These are phyloP conservation scores for Chlorella sorokiniana DNA, from an alignment of 139 green algal species.

Conservation along the genomic window DNA sequence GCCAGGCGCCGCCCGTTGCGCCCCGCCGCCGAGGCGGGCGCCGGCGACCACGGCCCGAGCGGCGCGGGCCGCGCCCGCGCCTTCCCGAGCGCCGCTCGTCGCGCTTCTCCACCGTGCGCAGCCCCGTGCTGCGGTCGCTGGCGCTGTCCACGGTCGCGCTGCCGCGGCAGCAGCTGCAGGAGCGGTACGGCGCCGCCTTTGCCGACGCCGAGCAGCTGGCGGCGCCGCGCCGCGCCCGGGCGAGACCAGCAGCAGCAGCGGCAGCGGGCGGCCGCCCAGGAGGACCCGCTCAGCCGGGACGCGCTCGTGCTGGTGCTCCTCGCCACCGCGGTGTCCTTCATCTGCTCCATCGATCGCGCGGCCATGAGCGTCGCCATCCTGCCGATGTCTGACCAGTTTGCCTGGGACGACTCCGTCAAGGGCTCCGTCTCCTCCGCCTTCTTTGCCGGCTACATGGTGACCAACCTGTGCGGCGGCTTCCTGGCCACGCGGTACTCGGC, in stretches of 20 bases:
- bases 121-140: conserved; percentile 8
- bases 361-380: conserved; percentile 80
- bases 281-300: not conserved
- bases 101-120: not conserved
- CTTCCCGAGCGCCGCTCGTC: not conserved
- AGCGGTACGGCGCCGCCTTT: not conserved
- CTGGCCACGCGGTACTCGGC: conserved; percentile 52
- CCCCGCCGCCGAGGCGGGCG: not conserved
- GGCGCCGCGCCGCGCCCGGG: too few species aligned
- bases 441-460: conserved; percentile 75
- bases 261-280: not conserved
- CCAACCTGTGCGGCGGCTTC: conserved; percentile 66
- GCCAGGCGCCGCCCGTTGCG: too few species aligned
- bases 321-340: conserved; percentile 55
- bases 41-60: not conserved
- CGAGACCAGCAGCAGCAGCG: not conserved
- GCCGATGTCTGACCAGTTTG: conserved; percentile 71
- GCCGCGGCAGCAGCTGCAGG: not conserved
- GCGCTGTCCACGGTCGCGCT: not conserved
- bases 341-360: conserved; percentile 76
- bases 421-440: conserved; percentile 72
- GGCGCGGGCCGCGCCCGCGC: not conserved
- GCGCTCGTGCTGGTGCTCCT: conserved; percentile 15
- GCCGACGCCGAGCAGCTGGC: not conserved
- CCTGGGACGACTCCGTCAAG: conserved; percentile 73